Conservation (phyloP, 768 basidiomycete genomes). For the Cyathus striatus region DNA sequence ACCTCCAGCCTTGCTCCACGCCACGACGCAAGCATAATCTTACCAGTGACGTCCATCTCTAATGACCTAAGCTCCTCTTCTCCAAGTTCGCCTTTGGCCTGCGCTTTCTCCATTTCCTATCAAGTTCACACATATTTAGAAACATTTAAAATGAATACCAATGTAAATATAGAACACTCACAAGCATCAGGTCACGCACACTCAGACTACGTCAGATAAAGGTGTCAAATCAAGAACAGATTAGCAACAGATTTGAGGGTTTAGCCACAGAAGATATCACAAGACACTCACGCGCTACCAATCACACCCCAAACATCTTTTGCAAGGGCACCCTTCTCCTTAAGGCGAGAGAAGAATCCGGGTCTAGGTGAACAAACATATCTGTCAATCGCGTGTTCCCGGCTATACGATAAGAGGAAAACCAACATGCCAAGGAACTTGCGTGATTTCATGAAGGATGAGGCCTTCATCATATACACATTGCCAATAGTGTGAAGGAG, state of each 20-base stretch:
- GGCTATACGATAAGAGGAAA: constrained; percentile 4
- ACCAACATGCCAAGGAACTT: constrained; percentile 88
- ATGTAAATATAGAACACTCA: constrained; percentile 13
- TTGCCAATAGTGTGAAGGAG: constrained; percentile 87
- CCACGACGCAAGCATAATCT: constrained; percentile 98
- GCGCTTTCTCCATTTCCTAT: constrained; percentile 86
- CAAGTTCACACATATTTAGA: constrained; percentile 2
- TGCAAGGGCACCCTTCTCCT: constrained; percentile 88
- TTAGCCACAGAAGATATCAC: too few relatives aligned
- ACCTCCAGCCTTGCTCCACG: constrained; percentile 95
- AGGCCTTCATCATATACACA: constrained; percentile 91
- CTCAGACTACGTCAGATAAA: constrained; percentile 41
- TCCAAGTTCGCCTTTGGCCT: constrained; percentile 81
- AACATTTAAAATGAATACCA: not conserved
- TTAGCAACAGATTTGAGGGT: too few relatives aligned
- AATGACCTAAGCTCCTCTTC: constrained; percentile 84
- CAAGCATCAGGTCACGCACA: constrained; percentile 73
- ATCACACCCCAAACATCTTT: constrained; percentile 98
- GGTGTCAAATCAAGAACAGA: too few relatives aligned
- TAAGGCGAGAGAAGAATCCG: constrained; percentile 90
- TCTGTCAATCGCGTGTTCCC: constrained; percentile 1
- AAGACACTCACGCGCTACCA: constrained; percentile 77
- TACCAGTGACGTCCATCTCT: constrained; percentile 92
- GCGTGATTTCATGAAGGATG: constrained; percentile 85
- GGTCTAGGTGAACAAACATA: constrained; percentile 37